Base-by-base conservation (phyloP, 2,329 filamentous ascomycete genomes). In the Neofusicoccum ribis region DNA sequence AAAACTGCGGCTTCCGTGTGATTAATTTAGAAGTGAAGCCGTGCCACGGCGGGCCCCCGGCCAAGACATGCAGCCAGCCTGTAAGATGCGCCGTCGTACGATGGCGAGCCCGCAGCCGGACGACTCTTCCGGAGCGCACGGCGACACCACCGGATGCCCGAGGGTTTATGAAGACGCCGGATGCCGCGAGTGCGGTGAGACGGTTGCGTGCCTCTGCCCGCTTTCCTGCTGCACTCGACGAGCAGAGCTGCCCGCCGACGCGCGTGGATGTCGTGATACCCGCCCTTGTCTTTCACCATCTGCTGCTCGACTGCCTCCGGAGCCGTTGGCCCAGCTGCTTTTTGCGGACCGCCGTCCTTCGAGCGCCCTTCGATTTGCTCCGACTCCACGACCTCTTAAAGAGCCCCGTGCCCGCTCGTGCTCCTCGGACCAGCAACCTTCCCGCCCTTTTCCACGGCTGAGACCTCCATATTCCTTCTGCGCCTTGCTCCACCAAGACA, bases 211-310 rank as follows among this genome's bases (percentile, higher is more conserved):
- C 54, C 11, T 47, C 15, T 59, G 14, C 14, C 5, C 11, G 37
- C 23, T 47, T 34, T 11, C 15, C 15, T 20, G 27, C 27, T 23
- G 27, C 17, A 23, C 43, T 49, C 46, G 46, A 23, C 17, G 15
- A 50, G 47, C 20, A 23, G n/a, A 17, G 46, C 46, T 27, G 7
- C 17, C 20, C 23, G 20, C 52, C 52, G 52, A 58, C 52, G 23
- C 39, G 43, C 56, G 6, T 31, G 37, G 27, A 47, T 47, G 56
- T 60, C 56, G 56, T 60, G 56, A 60, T 60, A 60, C 56, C 56
- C 27, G 56, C 56, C 56, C 56, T 47, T 60, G 56, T 60, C 56
- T 60, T 36, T 20, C 56, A 47, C 56, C 23, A 23, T 23, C 23
- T 23, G 23, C 23, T 23, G 23, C 23, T 23, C 23, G 23, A 23